These are phyloP conservation scores for Ustilago cynodontis DNA, from an alignment of 1,284 basidiomycete genomes.

Conservation along the genomic window DNA sequence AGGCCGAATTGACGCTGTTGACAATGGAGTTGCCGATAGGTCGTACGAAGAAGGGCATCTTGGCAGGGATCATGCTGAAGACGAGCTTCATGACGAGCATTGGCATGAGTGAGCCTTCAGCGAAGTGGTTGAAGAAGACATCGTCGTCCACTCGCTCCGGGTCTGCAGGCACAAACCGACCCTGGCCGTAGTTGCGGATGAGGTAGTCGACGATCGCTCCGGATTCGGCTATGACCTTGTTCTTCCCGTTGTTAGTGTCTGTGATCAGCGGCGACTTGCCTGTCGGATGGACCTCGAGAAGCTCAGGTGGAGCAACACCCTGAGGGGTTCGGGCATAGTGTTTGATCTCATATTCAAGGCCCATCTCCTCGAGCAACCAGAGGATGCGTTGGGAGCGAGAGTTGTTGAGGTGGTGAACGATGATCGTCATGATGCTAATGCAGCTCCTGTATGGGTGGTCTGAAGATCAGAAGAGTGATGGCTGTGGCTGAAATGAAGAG, in stretches of 20 bases:
- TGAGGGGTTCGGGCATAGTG: slow-evolving; percentile 59
- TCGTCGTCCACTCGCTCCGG: slow-evolving; percentile 58
- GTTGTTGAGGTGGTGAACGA: slow-evolving; percentile 66
- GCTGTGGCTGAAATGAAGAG: background rate
- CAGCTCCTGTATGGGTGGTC: background rate
- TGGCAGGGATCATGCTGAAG: slow-evolving; percentile 58
- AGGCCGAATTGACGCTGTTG: slow-evolving; percentile 40
- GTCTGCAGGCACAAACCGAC: slow-evolving; percentile 42
- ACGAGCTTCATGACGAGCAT: slow-evolving; percentile 62
- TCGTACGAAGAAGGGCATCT: slow-evolving; percentile 65
- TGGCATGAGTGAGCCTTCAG: slow-evolving; percentile 66
- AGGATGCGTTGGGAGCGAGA: slow-evolving; percentile 68
- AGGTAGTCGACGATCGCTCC: slow-evolving; percentile 69
- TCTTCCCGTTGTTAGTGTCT: slow-evolving; percentile 55
- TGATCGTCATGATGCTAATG: slow-evolving; percentile 50
- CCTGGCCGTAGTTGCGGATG: slow-evolving; percentile 66
- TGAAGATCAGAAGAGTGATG: background rate
- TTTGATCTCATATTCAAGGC: slow-evolving; percentile 64
- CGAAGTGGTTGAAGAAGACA: slow-evolving; percentile 64
- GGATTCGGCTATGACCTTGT: slow-evolving; percentile 64
- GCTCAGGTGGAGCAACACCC: slow-evolving; percentile 57
- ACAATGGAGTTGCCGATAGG: slow-evolving; percentile 60
- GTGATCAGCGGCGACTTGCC: slow-evolving; percentile 68
- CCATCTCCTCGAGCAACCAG: slow-evolving; percentile 69
- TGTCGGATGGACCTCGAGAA: slow-evolving; percentile 62